Evolutionary conservation across 2,329 filamentous ascomycete species (phyloP).

Genomic region (Beauveria sp.): DNA sequence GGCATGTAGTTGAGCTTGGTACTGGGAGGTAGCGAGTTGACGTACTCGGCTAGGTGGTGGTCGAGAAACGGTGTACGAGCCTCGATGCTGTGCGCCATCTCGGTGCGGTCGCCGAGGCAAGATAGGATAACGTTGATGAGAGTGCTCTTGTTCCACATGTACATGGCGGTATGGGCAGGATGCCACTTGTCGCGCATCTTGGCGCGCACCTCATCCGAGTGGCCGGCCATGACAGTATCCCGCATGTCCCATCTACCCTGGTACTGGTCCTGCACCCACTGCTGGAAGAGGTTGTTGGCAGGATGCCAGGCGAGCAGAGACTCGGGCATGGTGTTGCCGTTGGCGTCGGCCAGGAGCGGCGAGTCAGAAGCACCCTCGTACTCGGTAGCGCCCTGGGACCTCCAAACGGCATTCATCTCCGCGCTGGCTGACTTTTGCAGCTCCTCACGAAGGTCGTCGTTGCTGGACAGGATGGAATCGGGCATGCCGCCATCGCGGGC

Average conservation of each 20-base stretch:
- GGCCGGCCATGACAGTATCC: slow-evolving; percentile 10
- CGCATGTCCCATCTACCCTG: background rate
- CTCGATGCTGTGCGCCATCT: slow-evolving; percentile 31
- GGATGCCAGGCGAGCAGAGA: background rate
- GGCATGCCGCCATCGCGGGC: slow-evolving; percentile 37
- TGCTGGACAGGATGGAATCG: slow-evolving; percentile 15
- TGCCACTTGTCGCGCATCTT: slow-evolving; percentile 23
- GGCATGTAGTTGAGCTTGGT: slow-evolving; percentile 19
- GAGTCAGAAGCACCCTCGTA: background rate
- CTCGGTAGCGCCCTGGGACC: background rate
- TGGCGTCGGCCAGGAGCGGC: background rate
- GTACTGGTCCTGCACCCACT: background rate
- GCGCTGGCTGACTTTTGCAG: background rate
- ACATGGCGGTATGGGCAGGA: slow-evolving; percentile 21
- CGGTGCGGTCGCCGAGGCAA: slow-evolving; percentile 25
- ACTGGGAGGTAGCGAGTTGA: slow-evolving; percentile 23
- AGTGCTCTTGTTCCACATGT: slow-evolving; percentile 19
- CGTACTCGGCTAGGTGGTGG: slow-evolving; percentile 24
- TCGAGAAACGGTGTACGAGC: slow-evolving; percentile 29
- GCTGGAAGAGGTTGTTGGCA: background rate
- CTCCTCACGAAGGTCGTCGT: background rate
- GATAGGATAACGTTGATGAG: slow-evolving; percentile 23
- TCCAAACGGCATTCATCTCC: background rate
- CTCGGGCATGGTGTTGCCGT: background rate
- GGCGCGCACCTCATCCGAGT: slow-evolving; percentile 14